Percentiles rank a stretch among this genome's conserved stretches.
Conservation (phyloP, 306 rosid species). For the Macrotyloma uniflorum region DNA sequence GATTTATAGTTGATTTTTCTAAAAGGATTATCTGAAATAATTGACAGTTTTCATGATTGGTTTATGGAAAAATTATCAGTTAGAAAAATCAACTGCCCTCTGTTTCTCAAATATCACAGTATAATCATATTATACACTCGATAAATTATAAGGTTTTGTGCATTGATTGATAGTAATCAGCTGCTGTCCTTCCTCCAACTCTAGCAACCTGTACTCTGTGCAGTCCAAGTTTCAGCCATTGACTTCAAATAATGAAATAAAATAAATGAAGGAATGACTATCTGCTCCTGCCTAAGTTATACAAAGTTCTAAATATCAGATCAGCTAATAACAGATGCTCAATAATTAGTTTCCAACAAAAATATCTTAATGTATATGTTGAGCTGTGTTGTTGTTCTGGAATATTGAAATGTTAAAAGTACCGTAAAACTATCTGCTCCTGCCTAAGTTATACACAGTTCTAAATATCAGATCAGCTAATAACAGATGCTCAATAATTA, state of each 20-base stretch:
- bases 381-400: conserved; percentile 12
- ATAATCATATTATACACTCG: conserved; percentile 19
- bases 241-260: conserved; percentile 7
- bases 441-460: conserved; percentile 21
- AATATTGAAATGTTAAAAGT: neutral
- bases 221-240: conserved; percentile 17
- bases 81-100: conserved; percentile 1
- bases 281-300: conserved; percentile 13
- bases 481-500: conserved; percentile 15
- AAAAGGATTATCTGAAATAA: conserved; percentile 11
- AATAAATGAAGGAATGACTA: conserved; percentile 11
- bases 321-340: conserved; percentile 21
- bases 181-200: conserved; percentile 5
- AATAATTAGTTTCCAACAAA: conserved; percentile 7
- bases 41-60: conserved; percentile 16
- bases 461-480: conserved; percentile 20
- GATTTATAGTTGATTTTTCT: conserved; percentile 26
- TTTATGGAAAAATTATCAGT: conserved; percentile 12
- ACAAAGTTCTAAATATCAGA: conserved; percentile 21
- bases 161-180: conserved; percentile 12
- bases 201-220: conserved; percentile 11
- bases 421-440: neutral
- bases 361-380: neutral
- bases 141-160: conserved; percentile 6
- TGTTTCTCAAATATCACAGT: conserved; percentile 29